Evolutionary conservation across 176 grass and related monocot species (phyloP).

Genomic region (Eremochloa ophiuroides): DNA sequence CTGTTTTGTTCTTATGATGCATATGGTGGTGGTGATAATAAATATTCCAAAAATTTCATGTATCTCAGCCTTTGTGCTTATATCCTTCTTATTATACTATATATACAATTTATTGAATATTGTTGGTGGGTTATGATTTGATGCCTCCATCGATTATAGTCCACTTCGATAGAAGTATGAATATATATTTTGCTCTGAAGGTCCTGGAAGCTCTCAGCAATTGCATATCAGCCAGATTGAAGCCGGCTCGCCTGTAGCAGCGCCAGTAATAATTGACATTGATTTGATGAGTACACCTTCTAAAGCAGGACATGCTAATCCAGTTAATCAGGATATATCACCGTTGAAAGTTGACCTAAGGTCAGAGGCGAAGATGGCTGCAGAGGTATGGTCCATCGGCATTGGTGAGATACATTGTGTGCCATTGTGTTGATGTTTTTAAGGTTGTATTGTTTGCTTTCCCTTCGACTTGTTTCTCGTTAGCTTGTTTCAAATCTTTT

Average conservation of each 20-base stretch:
- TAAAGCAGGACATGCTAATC: constrained; percentile 25
- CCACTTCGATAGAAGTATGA: background rate
- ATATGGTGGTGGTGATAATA: background rate
- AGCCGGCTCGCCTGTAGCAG: constrained; percentile 14
- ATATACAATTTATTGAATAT: background rate
- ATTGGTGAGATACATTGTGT: background rate
- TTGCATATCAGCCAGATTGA: constrained; percentile 17
- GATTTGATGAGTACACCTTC: constrained; percentile 26
- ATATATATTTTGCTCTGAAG: constrained; percentile 12
- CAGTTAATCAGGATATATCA: constrained; percentile 36
- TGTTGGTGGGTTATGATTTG: constrained; percentile 7
- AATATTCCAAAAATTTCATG: background rate
- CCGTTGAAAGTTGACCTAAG: constrained; percentile 46
- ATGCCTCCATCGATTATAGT: constrained; percentile 7
- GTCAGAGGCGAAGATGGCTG: constrained; percentile 69
- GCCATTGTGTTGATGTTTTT: constrained; percentile 1
- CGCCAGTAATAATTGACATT: constrained; percentile 18
- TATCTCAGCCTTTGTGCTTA: background rate
- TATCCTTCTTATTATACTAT: background rate
- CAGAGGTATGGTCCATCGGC: constrained; percentile 43
- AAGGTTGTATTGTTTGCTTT: background rate
- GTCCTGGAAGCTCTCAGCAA: constrained; percentile 28
- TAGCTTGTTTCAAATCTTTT: background rate
- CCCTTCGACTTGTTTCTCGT: constrained; percentile 11
- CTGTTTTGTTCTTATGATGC: background rate